These are phyloP conservation scores for Talaromyces piceae DNA, from an alignment of 2,329 filamentous ascomycete species.

Conservation along the genomic window DNA sequence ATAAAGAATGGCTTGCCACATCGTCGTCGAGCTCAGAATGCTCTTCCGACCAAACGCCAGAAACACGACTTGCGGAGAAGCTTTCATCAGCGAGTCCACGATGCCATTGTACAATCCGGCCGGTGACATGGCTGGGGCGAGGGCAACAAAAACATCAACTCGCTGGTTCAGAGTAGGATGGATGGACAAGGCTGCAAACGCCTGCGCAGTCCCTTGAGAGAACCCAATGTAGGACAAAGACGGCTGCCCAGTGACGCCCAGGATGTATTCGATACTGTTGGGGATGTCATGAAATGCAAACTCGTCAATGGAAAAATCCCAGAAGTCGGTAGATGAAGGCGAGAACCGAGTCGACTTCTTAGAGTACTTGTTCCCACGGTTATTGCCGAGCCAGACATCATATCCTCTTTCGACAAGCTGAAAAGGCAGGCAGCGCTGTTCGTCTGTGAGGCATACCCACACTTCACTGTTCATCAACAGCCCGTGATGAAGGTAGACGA, in stretches of 20 bases:
- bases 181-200: constrained; percentile 86
- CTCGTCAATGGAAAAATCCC: constrained; percentile 98
- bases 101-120: constrained; percentile 83
- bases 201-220: constrained; percentile 93
- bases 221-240: constrained; percentile 95
- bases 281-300: constrained; percentile 98
- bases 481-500: constrained; percentile 91
- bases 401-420: constrained; percentile 83
- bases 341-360: constrained; percentile 79
- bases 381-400: constrained; percentile 97
- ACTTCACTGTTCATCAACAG: constrained; percentile 98
- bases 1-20: constrained; percentile 96
- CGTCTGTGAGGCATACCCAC: constrained; percentile 88
- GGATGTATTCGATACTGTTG: constrained; percentile 85
- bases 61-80: constrained; percentile 85
- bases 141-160: constrained; percentile 90
- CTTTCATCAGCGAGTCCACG: constrained; percentile 87
- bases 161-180: constrained; percentile 88
- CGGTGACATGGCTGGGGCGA: constrained; percentile 94
- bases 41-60: constrained; percentile 86
- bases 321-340: constrained; percentile 71
- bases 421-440: constrained; percentile 79
- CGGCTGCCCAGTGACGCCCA: constrained; percentile 71
- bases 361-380: constrained; percentile 97
- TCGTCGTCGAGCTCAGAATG: constrained; percentile 85